These are phyloP conservation scores for Biscogniauxia mediterranea DNA, from an alignment of 2,329 filamentous ascomycete species.

Conservation along the genomic window DNA sequence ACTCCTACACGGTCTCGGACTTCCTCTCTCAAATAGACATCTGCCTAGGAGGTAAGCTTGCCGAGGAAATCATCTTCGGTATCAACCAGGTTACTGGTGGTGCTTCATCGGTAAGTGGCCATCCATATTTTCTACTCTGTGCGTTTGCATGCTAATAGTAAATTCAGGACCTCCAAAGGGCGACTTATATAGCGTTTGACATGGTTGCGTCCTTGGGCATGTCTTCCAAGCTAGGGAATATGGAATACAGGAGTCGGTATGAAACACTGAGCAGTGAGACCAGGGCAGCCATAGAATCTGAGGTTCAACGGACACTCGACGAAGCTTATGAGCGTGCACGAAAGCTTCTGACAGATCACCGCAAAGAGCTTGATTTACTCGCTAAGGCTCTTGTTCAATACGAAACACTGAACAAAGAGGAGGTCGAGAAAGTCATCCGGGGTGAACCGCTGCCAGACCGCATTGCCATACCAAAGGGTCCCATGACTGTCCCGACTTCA, in stretches of 20 bases:
- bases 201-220: constrained; percentile 92
- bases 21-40: constrained; percentile 79
- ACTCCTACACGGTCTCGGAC: constrained; percentile 82
- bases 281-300: constrained; percentile 79
- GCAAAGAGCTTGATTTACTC: constrained; percentile 82
- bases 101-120: constrained; percentile 66
- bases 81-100: constrained; percentile 89
- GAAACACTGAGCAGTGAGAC: constrained; percentile 80
- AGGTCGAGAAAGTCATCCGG: constrained; percentile 85
- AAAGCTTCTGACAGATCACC: constrained; percentile 68
- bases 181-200: constrained; percentile 77
- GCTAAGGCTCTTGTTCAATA: constrained; percentile 91
- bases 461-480: constrained; percentile 56
- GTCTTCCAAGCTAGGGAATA: constrained; percentile 82
- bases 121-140: neutral
- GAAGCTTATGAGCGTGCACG: constrained; percentile 75
- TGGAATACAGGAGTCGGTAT: constrained; percentile 83
- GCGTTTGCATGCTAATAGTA: constrained; percentile 26
- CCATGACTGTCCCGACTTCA: constrained; percentile 64
- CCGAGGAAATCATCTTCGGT: constrained; percentile 88
- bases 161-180: constrained; percentile 72
- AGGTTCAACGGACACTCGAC: constrained; percentile 82
- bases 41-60: constrained; percentile 81
- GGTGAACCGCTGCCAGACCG: constrained; percentile 79
- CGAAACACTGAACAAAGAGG: constrained; percentile 84